phyloP scores from a whole-genome alignment of 2,329 filamentous ascomycete genomes.

The Bipolaris zeicola region DNA sequence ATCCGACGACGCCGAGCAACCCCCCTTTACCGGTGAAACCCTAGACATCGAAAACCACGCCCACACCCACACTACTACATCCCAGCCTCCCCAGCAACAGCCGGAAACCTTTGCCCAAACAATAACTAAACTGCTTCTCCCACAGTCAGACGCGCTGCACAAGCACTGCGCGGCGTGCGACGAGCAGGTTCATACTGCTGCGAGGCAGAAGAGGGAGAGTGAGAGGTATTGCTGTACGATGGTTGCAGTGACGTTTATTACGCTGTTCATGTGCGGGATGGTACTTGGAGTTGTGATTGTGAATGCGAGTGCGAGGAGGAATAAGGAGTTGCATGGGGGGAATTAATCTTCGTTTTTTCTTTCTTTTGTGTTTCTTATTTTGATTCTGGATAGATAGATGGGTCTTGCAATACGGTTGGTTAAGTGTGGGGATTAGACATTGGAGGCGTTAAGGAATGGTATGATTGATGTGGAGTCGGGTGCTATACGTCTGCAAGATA shows the following conservation, averaged over 20 bases:
- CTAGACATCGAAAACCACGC: conserved; percentile 30
- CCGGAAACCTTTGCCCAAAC: conserved; percentile 32
- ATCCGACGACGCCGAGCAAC: conserved; percentile 16
- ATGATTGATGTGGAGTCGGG: no score
- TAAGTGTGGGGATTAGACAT: neutral
- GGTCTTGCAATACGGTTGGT: neutral
- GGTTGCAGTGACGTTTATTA: conserved; percentile 32
- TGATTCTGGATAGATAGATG: neutral
- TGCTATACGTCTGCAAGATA: no score
- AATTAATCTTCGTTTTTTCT: neutral
- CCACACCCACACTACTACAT: conserved; percentile 15
- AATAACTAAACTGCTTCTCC: conserved; percentile 30
- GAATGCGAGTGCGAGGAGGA: conserved; percentile 6
- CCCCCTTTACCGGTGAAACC: neutral
- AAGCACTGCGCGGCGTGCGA: conserved; percentile 40
- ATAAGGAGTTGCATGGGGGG: neutral
- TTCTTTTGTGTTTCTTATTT: neutral
- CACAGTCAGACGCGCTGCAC: conserved; percentile 25
- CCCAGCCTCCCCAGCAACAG: neutral
- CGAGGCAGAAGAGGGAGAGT: conserved; percentile 23
- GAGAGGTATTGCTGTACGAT: conserved; percentile 33
- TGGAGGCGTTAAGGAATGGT: neutral
- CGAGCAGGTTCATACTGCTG: conserved; percentile 21
- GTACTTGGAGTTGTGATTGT: conserved; percentile 28
- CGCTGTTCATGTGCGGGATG: conserved; percentile 17